Percentiles rank a stretch among this genome's conserved stretches.
Evolutionary conservation across 2,329 filamentous ascomycete species (phyloP).

Genomic region (Chaetomium globosum): DNA sequence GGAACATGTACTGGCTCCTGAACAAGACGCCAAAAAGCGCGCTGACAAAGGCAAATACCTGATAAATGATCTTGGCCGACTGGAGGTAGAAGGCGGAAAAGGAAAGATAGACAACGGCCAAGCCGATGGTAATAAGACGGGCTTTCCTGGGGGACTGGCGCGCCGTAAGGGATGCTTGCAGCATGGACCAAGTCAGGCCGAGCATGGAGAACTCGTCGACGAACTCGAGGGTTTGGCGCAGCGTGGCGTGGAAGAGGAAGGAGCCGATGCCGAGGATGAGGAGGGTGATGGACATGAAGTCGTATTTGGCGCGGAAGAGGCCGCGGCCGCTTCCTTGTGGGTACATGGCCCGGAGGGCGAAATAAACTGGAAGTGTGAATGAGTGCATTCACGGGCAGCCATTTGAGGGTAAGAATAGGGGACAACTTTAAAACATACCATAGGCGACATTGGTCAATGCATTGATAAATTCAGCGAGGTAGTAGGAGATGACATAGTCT

Average conservation of each 20-base stretch:
- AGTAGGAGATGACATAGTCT: slow-evolving; percentile 57
- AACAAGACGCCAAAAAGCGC: slow-evolving; percentile 44
- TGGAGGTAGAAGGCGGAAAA: slow-evolving; percentile 50
- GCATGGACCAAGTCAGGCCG: slow-evolving; percentile 53
- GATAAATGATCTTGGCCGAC: slow-evolving; percentile 49
- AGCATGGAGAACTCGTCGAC: slow-evolving; percentile 64
- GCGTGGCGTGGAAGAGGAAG: slow-evolving; percentile 50
- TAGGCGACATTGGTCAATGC: slow-evolving; percentile 55
- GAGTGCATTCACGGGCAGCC: not conserved
- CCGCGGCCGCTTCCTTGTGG: slow-evolving; percentile 38
- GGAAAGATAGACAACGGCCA: slow-evolving; percentile 47
- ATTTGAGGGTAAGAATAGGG: not conserved
- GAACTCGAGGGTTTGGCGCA: slow-evolving; percentile 49
- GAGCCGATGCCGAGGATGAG: slow-evolving; percentile 49
- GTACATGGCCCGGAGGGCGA: slow-evolving; percentile 47
- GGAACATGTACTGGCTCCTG: slow-evolving; percentile 25
- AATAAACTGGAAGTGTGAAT: slow-evolving; percentile 43
- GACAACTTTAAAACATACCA: slow-evolving; percentile 39
- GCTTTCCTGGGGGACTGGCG: slow-evolving; percentile 45
- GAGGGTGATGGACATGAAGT: slow-evolving; percentile 49
- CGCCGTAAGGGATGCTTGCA: slow-evolving; percentile 53
- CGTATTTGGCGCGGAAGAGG: slow-evolving; percentile 41
- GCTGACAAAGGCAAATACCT: slow-evolving; percentile 45
- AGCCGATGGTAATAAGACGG: slow-evolving; percentile 42
- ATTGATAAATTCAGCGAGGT: slow-evolving; percentile 58